Base-by-base conservation (phyloP, 2,329 filamentous ascomycete species). In the Mycosphaerelloides madeirae region DNA sequence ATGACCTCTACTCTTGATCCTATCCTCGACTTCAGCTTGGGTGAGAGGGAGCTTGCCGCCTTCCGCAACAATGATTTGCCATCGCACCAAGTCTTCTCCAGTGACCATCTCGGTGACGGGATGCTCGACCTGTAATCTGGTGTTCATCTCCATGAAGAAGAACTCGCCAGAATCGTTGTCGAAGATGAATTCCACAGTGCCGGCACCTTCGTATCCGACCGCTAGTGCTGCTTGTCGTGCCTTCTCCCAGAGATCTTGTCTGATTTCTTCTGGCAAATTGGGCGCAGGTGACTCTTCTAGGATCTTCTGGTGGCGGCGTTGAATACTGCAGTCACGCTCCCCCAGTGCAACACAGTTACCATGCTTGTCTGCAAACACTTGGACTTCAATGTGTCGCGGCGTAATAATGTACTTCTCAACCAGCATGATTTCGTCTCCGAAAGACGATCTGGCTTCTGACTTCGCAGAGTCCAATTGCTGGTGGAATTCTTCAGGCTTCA, bases 71-170 rank as follows among this genome's bases (percentile, higher is more conserved):
- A 85, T 72, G 61, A 98, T 87, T 68, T 98, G 93, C 93, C 93
- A 98, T 62, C 91, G 84, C 3, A 98, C 93, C 29, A 98, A 70
- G 60, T 90, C 85, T 38, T 87, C 76, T 0, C 79, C 82, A 8
- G 83, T 87, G 2, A 86, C 81, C 74, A 85, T 82, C 62, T 90
- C 85, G 0, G 83, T 97, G 15, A 97, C 93, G 0, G 93, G 93
- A 60, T 98, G 93, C 69, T 98, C 93, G 38, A 98, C 93, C 67
- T 98, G 93, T 15, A 98, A 73, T 40, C 93, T 78, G 0, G 93
- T 83, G 61, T 83, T 83, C 80, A 83, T 84, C 57, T 84, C 80
- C 80, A 83, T 83, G 67, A 84, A 83, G 65, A 80, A 84, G 66
- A 83, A 83, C 33, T 81, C 71, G 29, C 78, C 78, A 3, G 72